Evolutionary conservation across 331 rosid species (phyloP), one percentile per base, ranked within the genome.

Genomic region (Cydonia oblonga): DNA sequence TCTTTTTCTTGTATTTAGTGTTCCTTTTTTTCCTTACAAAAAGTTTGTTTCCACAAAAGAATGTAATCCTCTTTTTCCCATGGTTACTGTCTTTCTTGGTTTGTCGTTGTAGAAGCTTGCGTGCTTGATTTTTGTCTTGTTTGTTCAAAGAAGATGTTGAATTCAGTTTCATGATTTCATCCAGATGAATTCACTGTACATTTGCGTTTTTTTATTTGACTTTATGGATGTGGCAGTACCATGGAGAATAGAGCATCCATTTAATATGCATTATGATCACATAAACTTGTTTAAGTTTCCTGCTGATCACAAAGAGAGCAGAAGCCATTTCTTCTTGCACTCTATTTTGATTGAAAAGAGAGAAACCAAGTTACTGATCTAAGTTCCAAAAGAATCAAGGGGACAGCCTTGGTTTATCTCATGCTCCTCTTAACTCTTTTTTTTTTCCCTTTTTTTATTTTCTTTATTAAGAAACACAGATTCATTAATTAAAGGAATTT

Each of bases 11-110:
- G 32, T 66, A 66, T 66, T 7, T 67, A 7, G 9, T 23, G 32
- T 14, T 25, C 65, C 65, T 9, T 44, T 16, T 32, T 9, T 7
- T 18, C 38, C 42, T 57, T 59, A 5, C 9, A 69, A 9, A 57
- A 57, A 1, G 19, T 70, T 71, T 5, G 57, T 71, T 71, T 71
- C 57, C 42, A 18, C 44, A 4, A 20, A 38, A 26, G 23, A 38
- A 59, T 7, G 90, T 84, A 75, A 69, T 62, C 65, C 54, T 66
- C 32, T 64, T 28, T 44, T 54, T 9, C 57, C 44, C 38, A 25
- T 73, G n/a, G 56, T 4, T 28, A 46, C 20, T 79, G 13, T 40
- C 64, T 70, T 15, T 30, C 53, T 57, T 71, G 42, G 24, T 64
- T 59, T 32, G 51, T 63, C 25, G 18, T 70, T 70, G 13, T 29